Evolutionary conservation across 2,329 filamentous ascomycete genomes (phyloP).

Genomic region (Scorias spongiosa): DNA sequence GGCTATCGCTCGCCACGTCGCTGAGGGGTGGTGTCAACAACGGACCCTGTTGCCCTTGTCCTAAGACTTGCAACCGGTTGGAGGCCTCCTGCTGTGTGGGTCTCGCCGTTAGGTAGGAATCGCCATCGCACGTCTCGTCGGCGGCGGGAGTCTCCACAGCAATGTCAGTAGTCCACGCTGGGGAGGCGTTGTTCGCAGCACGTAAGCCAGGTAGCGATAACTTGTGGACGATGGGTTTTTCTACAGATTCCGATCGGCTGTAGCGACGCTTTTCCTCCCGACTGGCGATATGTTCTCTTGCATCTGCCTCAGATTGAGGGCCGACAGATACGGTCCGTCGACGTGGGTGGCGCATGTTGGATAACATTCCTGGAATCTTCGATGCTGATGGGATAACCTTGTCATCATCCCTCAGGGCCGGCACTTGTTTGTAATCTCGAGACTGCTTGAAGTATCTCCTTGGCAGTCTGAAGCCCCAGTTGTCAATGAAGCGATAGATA

Average conservation of each 20-base stretch:
- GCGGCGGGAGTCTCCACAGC: not conserved
- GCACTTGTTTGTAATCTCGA: constrained; percentile 70
- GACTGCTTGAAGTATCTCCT: constrained; percentile 72
- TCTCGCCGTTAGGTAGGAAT: not conserved
- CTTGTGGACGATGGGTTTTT: not conserved
- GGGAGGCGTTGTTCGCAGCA: not conserved
- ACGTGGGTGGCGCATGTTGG: constrained; percentile 65
- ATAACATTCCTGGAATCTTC: constrained; percentile 69
- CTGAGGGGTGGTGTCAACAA: constrained; percentile 18
- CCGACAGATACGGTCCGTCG: constrained; percentile 77
- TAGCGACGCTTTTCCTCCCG: constrained; percentile 55
- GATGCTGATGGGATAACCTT: constrained; percentile 83
- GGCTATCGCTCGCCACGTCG: constrained; percentile 15
- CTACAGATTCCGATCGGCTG: constrained; percentile 30
- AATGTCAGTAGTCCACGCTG: not conserved
- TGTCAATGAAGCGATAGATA: constrained; percentile 73
- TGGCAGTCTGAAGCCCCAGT: constrained; percentile 62
- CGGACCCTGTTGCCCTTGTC: constrained; percentile 4
- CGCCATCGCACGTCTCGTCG: not conserved
- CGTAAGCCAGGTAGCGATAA: not conserved
- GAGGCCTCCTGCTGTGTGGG: not conserved
- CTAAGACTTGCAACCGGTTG: not conserved
- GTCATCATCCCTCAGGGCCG: constrained; percentile 56
- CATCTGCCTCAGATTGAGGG: constrained; percentile 89
- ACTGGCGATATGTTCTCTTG: constrained; percentile 87